These are phyloP conservation scores for Tanacetum coccineum DNA, from an alignment of 129 eudicot genomes.

Conservation along the genomic window DNA sequence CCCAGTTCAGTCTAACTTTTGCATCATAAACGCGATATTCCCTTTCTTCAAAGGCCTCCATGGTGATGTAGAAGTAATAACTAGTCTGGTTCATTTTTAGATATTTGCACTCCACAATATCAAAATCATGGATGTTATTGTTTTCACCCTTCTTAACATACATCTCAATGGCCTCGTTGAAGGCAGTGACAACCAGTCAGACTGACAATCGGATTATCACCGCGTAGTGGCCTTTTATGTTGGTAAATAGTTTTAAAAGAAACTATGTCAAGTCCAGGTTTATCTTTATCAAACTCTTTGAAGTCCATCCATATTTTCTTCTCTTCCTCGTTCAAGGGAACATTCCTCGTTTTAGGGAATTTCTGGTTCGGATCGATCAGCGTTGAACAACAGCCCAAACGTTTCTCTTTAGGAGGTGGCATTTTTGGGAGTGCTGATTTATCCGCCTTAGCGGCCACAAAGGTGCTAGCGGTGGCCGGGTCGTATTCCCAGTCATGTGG, in stretches of 20 bases:
- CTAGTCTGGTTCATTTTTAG: background rate
- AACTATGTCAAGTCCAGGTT: background rate
- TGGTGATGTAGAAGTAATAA: background rate
- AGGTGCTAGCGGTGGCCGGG: too few relatives aligned
- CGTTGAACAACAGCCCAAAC: too few relatives aligned
- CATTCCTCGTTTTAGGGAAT: background rate
- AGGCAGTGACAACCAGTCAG: background rate
- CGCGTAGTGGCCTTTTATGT: too few relatives aligned
- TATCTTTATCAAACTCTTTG: background rate
- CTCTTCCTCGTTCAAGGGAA: background rate
- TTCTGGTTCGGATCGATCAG: too few relatives aligned
- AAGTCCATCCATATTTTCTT: background rate
- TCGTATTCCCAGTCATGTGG: too few relatives aligned
- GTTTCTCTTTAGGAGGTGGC: too few relatives aligned
- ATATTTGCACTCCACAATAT: background rate
- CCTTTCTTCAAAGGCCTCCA: background rate
- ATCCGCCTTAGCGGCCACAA: too few relatives aligned
- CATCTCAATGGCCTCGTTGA: background rate
- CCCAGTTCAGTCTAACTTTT: conserved; percentile 1
- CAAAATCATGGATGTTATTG: background rate
- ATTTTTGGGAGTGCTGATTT: too few relatives aligned
- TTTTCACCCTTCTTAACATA: background rate
- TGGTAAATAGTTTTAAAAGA: too few relatives aligned
- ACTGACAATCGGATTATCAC: too few relatives aligned
- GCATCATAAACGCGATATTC: background rate